Evolutionary conservation across 805 yeast genomes (phyloP).

Genomic region (Yarrowia sp.): DNA sequence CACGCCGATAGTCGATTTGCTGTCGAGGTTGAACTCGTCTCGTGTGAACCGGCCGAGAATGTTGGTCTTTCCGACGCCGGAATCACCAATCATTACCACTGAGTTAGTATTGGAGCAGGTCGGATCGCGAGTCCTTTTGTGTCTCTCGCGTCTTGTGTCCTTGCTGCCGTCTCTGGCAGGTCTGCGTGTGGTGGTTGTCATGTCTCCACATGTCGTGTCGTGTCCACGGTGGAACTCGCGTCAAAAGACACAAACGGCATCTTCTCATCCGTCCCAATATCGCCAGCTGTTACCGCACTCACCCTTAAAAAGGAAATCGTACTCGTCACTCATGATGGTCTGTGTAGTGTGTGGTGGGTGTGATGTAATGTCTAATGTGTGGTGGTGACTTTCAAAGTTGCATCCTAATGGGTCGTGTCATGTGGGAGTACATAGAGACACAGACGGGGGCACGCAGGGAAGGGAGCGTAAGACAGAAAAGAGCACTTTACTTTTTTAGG

Average conservation of each 20-base stretch:
- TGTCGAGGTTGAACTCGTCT: conserved; percentile 91
- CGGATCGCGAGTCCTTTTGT: neutral
- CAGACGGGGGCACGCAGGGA: neutral
- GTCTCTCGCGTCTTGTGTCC: neutral
- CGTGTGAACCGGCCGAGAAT: conserved; percentile 89
- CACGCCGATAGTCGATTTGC: conserved; percentile 94
- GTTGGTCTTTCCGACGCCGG: conserved; percentile 96
- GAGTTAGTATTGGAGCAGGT: neutral
- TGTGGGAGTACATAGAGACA: neutral
- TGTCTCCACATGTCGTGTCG: neutral
- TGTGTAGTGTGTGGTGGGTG: conserved; percentile 16
- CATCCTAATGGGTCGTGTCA: conserved; percentile 13
- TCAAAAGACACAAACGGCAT: neutral
- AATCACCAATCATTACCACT: conserved; percentile 94
- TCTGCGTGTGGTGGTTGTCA: neutral
- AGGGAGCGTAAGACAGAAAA: neutral
- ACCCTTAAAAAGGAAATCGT: conserved; percentile 85
- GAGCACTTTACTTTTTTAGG: neutral
- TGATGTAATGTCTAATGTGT: conserved; percentile 4
- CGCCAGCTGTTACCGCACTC: conserved; percentile 22
- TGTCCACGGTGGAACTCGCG: neutral
- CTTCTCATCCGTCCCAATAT: too few species aligned
- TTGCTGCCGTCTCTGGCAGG: neutral
- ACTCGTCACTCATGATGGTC: conserved; percentile 54
- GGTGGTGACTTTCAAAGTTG: conserved; percentile 23